Conservation (phyloP, 208 protist genomes). For the Leptomonas seymouri region DNA sequence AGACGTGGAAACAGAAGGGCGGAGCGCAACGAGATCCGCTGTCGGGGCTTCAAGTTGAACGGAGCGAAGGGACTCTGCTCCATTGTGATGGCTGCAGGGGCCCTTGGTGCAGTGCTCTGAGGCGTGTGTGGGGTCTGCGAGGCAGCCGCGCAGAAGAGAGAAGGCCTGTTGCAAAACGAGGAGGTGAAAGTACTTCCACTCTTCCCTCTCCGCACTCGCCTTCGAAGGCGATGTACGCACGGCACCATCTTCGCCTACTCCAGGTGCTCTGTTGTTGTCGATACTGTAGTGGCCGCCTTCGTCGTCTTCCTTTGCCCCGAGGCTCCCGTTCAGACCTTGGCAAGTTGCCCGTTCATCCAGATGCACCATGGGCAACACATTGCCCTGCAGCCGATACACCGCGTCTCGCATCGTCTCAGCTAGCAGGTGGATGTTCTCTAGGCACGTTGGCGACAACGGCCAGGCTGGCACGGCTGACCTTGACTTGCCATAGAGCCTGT, state of each 20-base stretch:
- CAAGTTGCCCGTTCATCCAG: not conserved
- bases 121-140: not conserved
- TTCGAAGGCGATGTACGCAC: not conserved
- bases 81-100: not conserved
- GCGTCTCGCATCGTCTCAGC: constrained; percentile 12
- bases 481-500: not conserved
- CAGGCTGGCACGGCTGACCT: not conserved
- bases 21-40: not conserved
- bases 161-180: constrained; percentile 12
- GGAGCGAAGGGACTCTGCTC: not conserved
- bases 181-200: constrained; percentile 18
- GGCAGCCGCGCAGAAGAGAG: constrained; percentile 21
- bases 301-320: not conserved
- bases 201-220: not conserved
- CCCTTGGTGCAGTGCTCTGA: not conserved
- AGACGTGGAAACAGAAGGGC: constrained; percentile 4
- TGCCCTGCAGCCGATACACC: constrained; percentile 22
- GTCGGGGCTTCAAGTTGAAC: too few species aligned
- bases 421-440: constrained; percentile 7
- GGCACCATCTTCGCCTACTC: not conserved
- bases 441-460: constrained; percentile 3
- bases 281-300: not conserved
- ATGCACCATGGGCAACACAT: not conserved
- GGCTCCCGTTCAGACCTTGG: not conserved
- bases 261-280: too few species aligned